These are phyloP conservation scores for Allomyces macrogynus DNA, from an alignment of 192 early-diverging fungal species.

Conservation along the genomic window DNA sequence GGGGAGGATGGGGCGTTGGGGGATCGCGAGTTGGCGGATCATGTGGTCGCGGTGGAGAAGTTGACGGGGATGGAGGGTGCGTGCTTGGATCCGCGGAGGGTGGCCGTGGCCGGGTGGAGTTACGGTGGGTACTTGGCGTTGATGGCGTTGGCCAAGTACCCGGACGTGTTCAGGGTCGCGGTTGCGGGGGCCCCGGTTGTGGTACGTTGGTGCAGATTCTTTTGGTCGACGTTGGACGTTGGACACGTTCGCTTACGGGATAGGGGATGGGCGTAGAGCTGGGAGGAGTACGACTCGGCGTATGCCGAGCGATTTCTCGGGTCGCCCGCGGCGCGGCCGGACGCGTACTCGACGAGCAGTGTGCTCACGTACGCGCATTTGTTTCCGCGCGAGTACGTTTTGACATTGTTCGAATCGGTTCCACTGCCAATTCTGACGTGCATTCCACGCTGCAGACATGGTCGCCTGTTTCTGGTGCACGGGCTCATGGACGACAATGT, in stretches of 20 bases:
- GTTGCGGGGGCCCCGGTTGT: conserved; percentile 38
- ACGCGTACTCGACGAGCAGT: conserved; percentile 26
- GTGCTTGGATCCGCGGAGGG: conserved; percentile 30
- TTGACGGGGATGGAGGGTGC: conserved; percentile 16
- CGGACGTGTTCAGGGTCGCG: conserved; percentile 35
- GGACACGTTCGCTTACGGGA: no score
- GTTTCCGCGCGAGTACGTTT: conserved; percentile 34
- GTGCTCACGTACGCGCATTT: conserved; percentile 23
- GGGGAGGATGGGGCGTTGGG: conserved; percentile 24
- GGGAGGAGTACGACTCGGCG: conserved; percentile 52
- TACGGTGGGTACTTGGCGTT: conserved; percentile 55
- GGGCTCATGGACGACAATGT: conserved; percentile 63
- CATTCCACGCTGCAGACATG: conserved; percentile 14
- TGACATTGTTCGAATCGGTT: not conserved
- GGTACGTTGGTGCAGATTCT: no score
- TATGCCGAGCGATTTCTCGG: conserved; percentile 59
- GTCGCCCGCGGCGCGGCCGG: conserved; percentile 17
- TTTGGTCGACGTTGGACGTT: no score
- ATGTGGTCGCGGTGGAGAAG: conserved; percentile 32
- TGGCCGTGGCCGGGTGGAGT: conserved; percentile 53
- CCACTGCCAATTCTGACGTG: not conserved
- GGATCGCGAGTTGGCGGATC: conserved; percentile 36
- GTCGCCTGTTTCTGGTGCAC: conserved; percentile 45
- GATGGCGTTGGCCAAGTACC: conserved; percentile 36
- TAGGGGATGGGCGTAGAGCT: conserved; percentile 25